Conservation (phyloP, 2,329 filamentous ascomycete genomes). For the Diaporthe aspalathi region DNA sequence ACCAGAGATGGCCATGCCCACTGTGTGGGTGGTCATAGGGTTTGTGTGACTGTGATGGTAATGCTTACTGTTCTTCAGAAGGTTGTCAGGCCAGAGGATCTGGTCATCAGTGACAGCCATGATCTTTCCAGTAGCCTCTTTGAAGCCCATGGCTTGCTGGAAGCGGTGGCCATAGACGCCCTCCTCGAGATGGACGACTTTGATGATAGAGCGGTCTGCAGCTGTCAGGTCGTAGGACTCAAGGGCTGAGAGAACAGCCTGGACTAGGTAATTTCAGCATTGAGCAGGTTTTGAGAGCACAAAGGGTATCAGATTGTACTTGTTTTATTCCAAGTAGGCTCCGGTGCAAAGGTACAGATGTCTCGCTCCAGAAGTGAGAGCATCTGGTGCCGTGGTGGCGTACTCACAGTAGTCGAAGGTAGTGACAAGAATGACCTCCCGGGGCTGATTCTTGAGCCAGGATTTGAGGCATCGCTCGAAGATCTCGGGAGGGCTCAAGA, state of each 20-base stretch:
- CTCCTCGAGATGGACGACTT: slow-evolving; percentile 14
- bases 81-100: slow-evolving; percentile 14
- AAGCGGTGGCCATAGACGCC: slow-evolving; percentile 19
- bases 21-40: too few relatives aligned
- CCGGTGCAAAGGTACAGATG: neutral
- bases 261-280: neutral
- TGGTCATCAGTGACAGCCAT: slow-evolving; percentile 33
- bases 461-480: slow-evolving; percentile 9
- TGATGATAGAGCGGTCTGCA: slow-evolving; percentile 20
- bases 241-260: neutral
- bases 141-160: slow-evolving; percentile 28
- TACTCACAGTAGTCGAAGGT: slow-evolving; percentile 1
- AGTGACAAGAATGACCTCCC: slow-evolving; percentile 14
- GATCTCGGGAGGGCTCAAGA: slow-evolving; percentile 19
- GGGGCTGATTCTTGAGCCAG: slow-evolving; percentile 25
- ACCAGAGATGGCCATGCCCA: neutral
- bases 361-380: neutral
- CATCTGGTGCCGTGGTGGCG: neutral
- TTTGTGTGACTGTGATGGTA: neutral
- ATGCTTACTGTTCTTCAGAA: slow-evolving; percentile 10
- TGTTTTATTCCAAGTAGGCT: too few relatives aligned
- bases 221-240: slow-evolving; percentile 9
- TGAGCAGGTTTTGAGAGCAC: too few relatives aligned
- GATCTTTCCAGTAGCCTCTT: slow-evolving; percentile 17
- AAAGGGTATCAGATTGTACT: neutral